Base-by-base conservation (phyloP, 2,329 filamentous ascomycete genomes). In the Chaetomium strumarium region DNA sequence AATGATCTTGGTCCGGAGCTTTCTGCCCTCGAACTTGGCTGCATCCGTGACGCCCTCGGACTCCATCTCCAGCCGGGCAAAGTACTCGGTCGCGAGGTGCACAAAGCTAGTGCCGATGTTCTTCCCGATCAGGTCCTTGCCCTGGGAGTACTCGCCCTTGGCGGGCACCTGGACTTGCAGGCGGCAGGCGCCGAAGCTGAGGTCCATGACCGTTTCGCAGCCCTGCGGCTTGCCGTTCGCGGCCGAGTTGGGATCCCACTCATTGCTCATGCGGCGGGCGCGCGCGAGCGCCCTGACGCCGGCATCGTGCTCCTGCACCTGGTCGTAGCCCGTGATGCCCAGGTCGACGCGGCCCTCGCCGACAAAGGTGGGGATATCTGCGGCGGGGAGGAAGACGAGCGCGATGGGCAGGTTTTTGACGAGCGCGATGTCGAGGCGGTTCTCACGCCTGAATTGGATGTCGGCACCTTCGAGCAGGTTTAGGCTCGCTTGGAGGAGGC, bases 41-140 rank as follows among this genome's bases (percentile, higher is more conserved):
- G 70, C 60, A 31, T 69, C 67, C 24, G 64, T 68, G 29, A 68
- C 65, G 53, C 68, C 67, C 47, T 75, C 73, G 39, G 64, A 68
- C 50, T 76, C 73, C 41, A 72, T 63, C 67, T 97, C 93, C 29
- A 99, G 73, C 58, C 78, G 77, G 44, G 84, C 78, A 74, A 97
- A 99, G 72, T 95, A 96, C 62, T 86, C 81, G 64, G 85, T 81
- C 1, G 91, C 79, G 50, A 99, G 77, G 60, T 86, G 83, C 49
- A 91, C 91, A 67, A 99, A 99, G 75, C 92, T 97, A 37, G 93
- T 97, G 53, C 92, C 91, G 49, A 99, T 86, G 64, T 92, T 96
- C 73, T 88, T 91, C 52, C 93, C 93, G 57, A 99, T 79, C 43
- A 99, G 76, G 66, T 96, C 84, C 67, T 83, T 81, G 5, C 88